A percentile compares a stretch with the other conserved stretches of the same genome.
phyloP scores from a whole-genome alignment of 257 asterid genomes.

The Asclepias syriaca region DNA sequence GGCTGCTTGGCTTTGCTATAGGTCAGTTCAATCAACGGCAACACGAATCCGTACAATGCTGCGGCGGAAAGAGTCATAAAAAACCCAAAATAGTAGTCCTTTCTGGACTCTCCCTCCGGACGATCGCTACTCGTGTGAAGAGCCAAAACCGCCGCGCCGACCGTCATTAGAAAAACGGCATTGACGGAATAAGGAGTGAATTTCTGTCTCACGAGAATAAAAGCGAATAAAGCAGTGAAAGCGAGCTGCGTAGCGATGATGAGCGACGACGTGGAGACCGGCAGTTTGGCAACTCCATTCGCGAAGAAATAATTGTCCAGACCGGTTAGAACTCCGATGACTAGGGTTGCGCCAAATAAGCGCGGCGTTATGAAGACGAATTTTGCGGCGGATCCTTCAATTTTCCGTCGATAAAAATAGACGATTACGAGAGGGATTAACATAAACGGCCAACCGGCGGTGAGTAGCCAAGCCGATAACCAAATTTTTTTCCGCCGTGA shows the following conservation, averaged over 20 bases:
- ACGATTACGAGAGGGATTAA: conserved; percentile 21
- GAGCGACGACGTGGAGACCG: conserved; percentile 25
- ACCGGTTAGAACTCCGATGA: conserved; percentile 22
- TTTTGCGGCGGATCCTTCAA: conserved; percentile 13
- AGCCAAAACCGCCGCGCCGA: conserved; percentile 26
- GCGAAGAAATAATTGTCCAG: conserved; percentile 25
- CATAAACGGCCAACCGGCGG: conserved; percentile 28
- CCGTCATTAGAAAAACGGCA: conserved; percentile 19
- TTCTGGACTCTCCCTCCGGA: conserved; percentile 20
- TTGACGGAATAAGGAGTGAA: conserved; percentile 22
- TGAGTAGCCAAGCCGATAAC: conserved; percentile 23
- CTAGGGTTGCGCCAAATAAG: conserved; percentile 2
- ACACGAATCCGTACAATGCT: conserved; percentile 23
- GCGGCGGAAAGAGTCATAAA: conserved; percentile 25
- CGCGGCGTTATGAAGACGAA: conserved; percentile 1
- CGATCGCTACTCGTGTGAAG: conserved; percentile 14
- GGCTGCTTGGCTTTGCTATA: conserved; percentile 19
- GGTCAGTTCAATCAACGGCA: conserved; percentile 27
- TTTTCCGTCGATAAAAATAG: conserved; percentile 19
- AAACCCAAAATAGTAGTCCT: conserved; percentile 24
- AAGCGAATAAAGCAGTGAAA: conserved; percentile 28
- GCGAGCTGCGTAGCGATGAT: conserved; percentile 23
- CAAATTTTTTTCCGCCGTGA: conserved; percentile 26
- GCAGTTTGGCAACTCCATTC: conserved; percentile 23
- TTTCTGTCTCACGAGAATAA: conserved; percentile 17